Conservation (phyloP, 169 alveolate species). For the Eimeria praecox region DNA sequence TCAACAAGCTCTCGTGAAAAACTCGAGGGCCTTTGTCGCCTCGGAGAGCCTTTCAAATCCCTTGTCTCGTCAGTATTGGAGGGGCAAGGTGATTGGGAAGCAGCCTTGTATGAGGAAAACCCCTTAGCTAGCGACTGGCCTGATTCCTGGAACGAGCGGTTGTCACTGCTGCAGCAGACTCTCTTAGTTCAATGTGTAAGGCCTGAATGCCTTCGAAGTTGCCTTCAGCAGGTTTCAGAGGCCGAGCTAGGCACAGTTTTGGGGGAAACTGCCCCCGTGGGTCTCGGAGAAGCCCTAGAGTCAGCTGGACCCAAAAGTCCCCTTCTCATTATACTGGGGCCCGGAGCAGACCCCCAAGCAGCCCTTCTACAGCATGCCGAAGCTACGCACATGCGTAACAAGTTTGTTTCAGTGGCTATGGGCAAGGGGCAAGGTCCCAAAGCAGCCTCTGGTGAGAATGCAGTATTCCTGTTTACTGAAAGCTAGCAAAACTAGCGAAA, state of each 20-base stretch:
- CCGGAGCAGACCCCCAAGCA: constrained; percentile 96
- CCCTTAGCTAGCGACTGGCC: constrained; percentile 89
- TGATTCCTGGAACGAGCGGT: constrained; percentile 85
- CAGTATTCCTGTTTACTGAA: background rate
- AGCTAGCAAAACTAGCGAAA: background rate
- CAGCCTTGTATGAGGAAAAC: constrained; percentile 88
- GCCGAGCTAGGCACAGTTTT: constrained; percentile 89
- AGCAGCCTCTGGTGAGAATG: constrained; percentile 78
- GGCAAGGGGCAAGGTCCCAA: constrained; percentile 89
- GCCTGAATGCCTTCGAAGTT: constrained; percentile 92
- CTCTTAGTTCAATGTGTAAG: constrained; percentile 93
- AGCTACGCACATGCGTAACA: constrained; percentile 85
- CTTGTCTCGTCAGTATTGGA: constrained; percentile 84
- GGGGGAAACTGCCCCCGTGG: constrained; percentile 88
- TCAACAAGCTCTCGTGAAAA: constrained; percentile 80
- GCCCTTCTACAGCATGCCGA: constrained; percentile 90
- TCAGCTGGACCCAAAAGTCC: constrained; percentile 93
- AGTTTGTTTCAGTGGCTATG: constrained; percentile 84
- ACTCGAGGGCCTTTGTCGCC: constrained; percentile 78
- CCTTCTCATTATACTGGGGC: constrained; percentile 92
- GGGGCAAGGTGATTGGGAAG: constrained; percentile 88
- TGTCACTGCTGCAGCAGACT: constrained; percentile 90
- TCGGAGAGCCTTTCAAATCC: constrained; percentile 69
- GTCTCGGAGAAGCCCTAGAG: constrained; percentile 91
- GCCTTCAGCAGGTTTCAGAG: constrained; percentile 91